Evolutionary conservation across 75 land plant genomes (phyloP).

Genomic region (Azolla pinnata): DNA sequence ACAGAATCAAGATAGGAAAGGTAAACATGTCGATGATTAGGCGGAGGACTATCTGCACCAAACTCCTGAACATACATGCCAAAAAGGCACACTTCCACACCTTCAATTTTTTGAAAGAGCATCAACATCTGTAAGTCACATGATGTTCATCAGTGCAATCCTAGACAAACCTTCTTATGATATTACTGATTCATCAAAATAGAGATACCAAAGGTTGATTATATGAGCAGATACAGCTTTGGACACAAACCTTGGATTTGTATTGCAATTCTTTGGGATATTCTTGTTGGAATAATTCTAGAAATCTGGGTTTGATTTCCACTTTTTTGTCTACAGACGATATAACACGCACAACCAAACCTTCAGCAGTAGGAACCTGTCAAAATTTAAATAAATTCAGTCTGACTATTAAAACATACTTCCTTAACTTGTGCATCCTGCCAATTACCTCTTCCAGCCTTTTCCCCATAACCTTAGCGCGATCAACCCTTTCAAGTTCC

Average conservation of each 20-base stretch:
- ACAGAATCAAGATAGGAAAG: constrained; percentile 94
- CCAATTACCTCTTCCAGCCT: constrained; percentile 73
- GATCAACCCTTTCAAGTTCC: constrained; percentile 61
- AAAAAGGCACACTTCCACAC: constrained; percentile 96
- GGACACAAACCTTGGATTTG: constrained; percentile 25
- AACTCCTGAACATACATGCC: constrained; percentile 99
- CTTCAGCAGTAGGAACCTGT: constrained; percentile 35
- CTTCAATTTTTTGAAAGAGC: constrained; percentile 95
- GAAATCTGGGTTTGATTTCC: constrained; percentile 48
- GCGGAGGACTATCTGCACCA: constrained; percentile 67
- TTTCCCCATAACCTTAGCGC: constrained; percentile 66
- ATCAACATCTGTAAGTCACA: constrained; percentile 76
- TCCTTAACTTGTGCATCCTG: too few relatives aligned
- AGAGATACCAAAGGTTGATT: too few relatives aligned
- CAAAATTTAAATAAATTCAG: too few relatives aligned
- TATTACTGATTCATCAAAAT: too few relatives aligned
- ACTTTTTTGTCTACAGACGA: constrained; percentile 30
- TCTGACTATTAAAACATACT: too few relatives aligned
- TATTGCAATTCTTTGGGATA: constrained; percentile 25
- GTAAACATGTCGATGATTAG: constrained; percentile 88
- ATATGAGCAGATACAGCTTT: too few relatives aligned
- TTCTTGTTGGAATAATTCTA: constrained; percentile 21
- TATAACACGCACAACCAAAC: constrained; percentile 23
- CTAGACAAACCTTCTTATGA: too few relatives aligned
- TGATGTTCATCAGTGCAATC: too few relatives aligned